phyloP scores from a whole-genome alignment of 2,329 filamentous ascomycete species.

The Hypoxylon sp. region DNA sequence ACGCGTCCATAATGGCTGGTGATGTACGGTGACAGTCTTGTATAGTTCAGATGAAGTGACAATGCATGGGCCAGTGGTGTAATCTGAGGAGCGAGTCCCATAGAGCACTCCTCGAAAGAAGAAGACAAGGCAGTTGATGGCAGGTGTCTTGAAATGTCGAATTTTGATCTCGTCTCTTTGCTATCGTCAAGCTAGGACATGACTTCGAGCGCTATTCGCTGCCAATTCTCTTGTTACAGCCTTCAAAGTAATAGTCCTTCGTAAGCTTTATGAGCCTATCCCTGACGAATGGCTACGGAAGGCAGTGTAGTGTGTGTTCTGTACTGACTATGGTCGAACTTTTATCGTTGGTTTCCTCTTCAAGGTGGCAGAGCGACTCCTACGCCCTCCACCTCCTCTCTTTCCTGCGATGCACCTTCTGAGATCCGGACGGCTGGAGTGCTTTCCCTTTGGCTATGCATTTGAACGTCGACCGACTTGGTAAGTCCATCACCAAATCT shows the following conservation, averaged over 20 bases:
- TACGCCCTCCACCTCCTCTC: slow-evolving; percentile 42
- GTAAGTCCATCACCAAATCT: slow-evolving; percentile 46
- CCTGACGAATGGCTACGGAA: slow-evolving; percentile 64
- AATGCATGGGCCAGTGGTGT: slow-evolving; percentile 47
- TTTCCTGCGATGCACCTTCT: slow-evolving; percentile 48
- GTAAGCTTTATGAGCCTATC: slow-evolving; percentile 62
- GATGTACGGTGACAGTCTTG: slow-evolving; percentile 40
- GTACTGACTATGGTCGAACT: slow-evolving; percentile 56
- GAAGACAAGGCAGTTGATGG: slow-evolving; percentile 61
- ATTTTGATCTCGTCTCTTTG: slow-evolving; percentile 68
- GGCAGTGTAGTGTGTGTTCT: slow-evolving; percentile 56
- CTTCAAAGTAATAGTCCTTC: slow-evolving; percentile 60
- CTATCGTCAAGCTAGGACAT: slow-evolving; percentile 85
- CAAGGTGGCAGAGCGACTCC: slow-evolving; percentile 50
- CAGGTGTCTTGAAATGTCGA: slow-evolving; percentile 63
- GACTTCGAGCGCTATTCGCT: slow-evolving; percentile 73
- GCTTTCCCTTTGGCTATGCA: slow-evolving; percentile 47
- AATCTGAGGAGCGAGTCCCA: slow-evolving; percentile 50
- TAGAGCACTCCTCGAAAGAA: slow-evolving; percentile 58
- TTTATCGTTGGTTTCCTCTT: slow-evolving; percentile 50
- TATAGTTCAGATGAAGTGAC: slow-evolving; percentile 45
- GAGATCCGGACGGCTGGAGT: slow-evolving; percentile 45
- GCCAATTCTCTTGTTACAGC: slow-evolving; percentile 68
- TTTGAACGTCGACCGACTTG: slow-evolving; percentile 50
- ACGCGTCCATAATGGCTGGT: slow-evolving; percentile 39